phyloP scores from a whole-genome alignment of 352 stramenopile species.

The Pythium angustatum region DNA sequence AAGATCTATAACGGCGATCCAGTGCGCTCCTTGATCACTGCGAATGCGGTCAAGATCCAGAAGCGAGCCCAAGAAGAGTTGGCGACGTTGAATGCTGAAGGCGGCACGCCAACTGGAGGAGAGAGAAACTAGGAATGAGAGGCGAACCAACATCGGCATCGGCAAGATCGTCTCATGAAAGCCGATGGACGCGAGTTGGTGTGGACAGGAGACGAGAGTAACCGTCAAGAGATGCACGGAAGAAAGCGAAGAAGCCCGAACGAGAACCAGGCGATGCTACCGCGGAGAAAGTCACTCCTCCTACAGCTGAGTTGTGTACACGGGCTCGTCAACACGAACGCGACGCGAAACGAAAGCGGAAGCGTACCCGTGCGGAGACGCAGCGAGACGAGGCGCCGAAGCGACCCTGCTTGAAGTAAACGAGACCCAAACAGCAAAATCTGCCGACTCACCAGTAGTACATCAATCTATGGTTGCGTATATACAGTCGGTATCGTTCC shows the following conservation, averaged over 20 bases:
- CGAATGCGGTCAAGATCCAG: slow-evolving; percentile 75
- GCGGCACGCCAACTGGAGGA: slow-evolving; percentile 29
- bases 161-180: slow-evolving; percentile 69
- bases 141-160: slow-evolving; percentile 73
- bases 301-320: no score
- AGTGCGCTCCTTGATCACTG: slow-evolving; percentile 67
- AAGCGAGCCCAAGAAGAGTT: slow-evolving; percentile 79
- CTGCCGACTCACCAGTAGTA: no score
- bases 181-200: slow-evolving; percentile 50
- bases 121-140: slow-evolving; percentile 16
- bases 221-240: slow-evolving; percentile 30
- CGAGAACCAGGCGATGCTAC: no score
- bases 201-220: slow-evolving; percentile 76
- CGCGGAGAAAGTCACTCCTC: no score
- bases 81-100: slow-evolving; percentile 58
- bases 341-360: no score
- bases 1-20: slow-evolving; percentile 64
- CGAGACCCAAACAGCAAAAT: no score
- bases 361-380: no score
- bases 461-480: not conserved
- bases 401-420: no score
- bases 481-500: slow-evolving; percentile 27
- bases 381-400: no score
- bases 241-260: not conserved
- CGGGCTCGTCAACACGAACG: no score